These are phyloP conservation scores for Daldinia decipiens DNA, from an alignment of 495 filamentous ascomycete genomes.

Conservation along the genomic window DNA sequence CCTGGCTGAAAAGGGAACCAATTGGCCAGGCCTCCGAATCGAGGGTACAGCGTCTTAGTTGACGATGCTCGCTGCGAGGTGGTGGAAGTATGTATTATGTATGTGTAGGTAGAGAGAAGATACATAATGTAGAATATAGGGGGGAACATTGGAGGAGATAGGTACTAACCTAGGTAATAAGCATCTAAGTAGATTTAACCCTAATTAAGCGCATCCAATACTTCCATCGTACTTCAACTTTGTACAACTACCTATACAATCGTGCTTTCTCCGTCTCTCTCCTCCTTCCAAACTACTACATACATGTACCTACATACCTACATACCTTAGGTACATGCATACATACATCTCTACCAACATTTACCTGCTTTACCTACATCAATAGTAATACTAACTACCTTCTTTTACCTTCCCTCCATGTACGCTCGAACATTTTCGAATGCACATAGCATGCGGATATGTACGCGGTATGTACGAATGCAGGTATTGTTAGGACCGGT, in stretches of 20 bases:
- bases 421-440: neutral
- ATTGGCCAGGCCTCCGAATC: constrained; percentile 40
- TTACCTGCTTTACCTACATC: neutral
- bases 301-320: too few relatives aligned
- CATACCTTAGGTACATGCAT: too few relatives aligned
- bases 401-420: neutral
- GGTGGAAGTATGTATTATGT: constrained; percentile 3
- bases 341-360: neutral
- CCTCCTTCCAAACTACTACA: too few relatives aligned
- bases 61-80: constrained; percentile 19
- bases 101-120: constrained; percentile 2
- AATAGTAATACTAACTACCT: neutral
- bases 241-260: neutral
- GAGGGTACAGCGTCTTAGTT: constrained; percentile 16
- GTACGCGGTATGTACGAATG: constrained; percentile 4
- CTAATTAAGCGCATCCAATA: neutral
- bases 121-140: too few relatives aligned
- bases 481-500: constrained; percentile 7
- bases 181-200: too few relatives aligned
- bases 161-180: too few relatives aligned
- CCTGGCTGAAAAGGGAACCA: constrained; percentile 42
- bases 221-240: neutral
- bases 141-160: too few relatives aligned
- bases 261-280: neutral
- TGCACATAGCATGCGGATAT: constrained; percentile 1